Percentiles rank a stretch among this genome's conserved stretches.
These are phyloP conservation scores for Wallacemonas sp. DNA, from an alignment of 208 protist species.

Conservation along the genomic window DNA sequence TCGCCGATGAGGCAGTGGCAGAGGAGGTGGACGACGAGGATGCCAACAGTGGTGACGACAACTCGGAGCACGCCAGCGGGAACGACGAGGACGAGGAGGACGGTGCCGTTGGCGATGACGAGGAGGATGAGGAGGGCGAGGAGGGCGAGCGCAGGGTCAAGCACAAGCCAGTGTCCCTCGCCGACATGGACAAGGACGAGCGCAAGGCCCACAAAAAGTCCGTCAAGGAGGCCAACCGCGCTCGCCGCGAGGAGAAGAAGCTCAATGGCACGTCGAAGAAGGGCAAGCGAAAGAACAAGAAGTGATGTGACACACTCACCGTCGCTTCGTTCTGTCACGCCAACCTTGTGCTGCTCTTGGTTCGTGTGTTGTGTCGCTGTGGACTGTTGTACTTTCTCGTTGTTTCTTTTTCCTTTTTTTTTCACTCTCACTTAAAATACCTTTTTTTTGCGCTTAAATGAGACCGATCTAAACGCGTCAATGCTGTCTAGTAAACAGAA, in stretches of 20 bases:
- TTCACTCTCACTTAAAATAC: slow-evolving; percentile 1
- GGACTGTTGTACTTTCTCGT: neutral
- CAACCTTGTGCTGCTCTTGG: neutral
- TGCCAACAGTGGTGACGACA: slow-evolving; percentile 18
- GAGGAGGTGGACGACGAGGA: slow-evolving; percentile 14
- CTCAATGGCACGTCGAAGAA: slow-evolving; percentile 44
- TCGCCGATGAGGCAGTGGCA: slow-evolving; percentile 14
- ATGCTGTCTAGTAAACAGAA: slow-evolving; percentile 3
- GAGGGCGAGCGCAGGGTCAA: slow-evolving; percentile 23
- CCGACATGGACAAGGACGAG: slow-evolving; percentile 87
- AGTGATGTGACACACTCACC: neutral
- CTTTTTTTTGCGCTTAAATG: slow-evolving; percentile 11
- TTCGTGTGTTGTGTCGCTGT: neutral
- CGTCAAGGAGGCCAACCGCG: slow-evolving; percentile 81
- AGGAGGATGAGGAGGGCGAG: slow-evolving; percentile 26
- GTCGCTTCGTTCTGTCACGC: neutral
- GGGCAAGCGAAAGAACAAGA: slow-evolving; percentile 43
- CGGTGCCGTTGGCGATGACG: too few relatives aligned
- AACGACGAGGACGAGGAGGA: slow-evolving; percentile 20
- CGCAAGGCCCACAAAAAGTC: slow-evolving; percentile 72
- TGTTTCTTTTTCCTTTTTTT: slow-evolving; percentile 14
- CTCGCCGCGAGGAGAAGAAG: slow-evolving; percentile 78
- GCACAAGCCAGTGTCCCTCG: slow-evolving; percentile 38
- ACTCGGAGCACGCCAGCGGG: slow-evolving; percentile 6
- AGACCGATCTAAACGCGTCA: neutral